A percentile compares a stretch with the other conserved stretches of the same genome.
Conservation (phyloP, 208 protist species). For the Leishmania aethiopica region DNA sequence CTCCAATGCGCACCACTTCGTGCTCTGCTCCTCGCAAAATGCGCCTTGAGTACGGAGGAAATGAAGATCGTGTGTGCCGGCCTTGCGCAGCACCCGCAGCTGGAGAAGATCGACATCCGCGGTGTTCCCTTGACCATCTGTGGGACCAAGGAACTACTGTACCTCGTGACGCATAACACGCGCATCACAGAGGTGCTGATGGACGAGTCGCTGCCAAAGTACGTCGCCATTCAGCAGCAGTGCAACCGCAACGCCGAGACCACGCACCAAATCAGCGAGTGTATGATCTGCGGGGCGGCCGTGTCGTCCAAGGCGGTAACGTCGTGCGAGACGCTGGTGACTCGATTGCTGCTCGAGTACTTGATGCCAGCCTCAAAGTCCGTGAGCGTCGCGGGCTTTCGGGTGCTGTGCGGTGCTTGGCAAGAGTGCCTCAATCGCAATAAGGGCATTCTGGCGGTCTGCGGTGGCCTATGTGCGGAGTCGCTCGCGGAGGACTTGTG, state of each 20-base stretch:
- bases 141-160: conserved; percentile 57
- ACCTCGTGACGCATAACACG: conserved; percentile 55
- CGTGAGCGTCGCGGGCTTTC: conserved; percentile 41
- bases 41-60: conserved; percentile 55
- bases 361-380: conserved; percentile 17
- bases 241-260: conserved; percentile 59
- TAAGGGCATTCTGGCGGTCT: conserved; percentile 70
- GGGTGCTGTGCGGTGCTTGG: conserved; percentile 56
- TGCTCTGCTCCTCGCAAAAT: conserved; percentile 53
- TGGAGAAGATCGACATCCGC: conserved; percentile 78
- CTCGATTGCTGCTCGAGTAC: conserved; percentile 21
- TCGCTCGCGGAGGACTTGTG: conserved; percentile 52
- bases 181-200: conserved; percentile 65
- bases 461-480: conserved; percentile 49
- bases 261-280: conserved; percentile 34
- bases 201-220: conserved; percentile 70
- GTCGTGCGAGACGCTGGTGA: conserved; percentile 28
- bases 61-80: conserved; percentile 50
- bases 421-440: conserved; percentile 49
- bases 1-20: conserved; percentile 54
- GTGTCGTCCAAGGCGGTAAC: conserved; percentile 7
- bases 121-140: conserved; percentile 55
- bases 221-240: conserved; percentile 63
- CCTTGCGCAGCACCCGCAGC: conserved; percentile 56
- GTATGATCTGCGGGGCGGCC: conserved; percentile 52